Conservation (phyloP, 371 early-diverging fungal species). For the Synchytrium microbalum region DNA sequence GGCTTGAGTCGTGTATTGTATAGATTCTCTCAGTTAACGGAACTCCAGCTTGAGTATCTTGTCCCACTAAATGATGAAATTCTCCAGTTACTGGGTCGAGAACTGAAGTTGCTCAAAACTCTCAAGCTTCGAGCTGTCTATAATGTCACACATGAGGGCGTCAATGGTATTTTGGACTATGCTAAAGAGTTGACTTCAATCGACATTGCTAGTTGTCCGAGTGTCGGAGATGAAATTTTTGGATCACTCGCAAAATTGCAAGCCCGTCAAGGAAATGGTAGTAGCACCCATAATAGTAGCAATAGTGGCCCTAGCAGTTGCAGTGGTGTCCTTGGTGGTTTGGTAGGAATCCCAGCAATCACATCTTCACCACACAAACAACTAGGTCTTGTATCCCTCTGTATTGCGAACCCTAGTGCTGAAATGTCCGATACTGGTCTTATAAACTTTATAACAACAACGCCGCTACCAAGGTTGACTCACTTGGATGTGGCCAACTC, state of each 20-base stretch:
- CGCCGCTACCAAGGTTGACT: background rate
- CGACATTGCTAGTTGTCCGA: background rate
- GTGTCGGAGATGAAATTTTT: background rate
- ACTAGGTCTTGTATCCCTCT: background rate
- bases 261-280: background rate
- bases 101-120: background rate
- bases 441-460: background rate
- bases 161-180: slow-evolving; percentile 1
- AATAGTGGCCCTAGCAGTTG: background rate
- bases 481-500: background rate
- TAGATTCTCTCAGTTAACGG: slow-evolving; percentile 4
- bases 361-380: background rate
- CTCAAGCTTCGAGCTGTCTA: slow-evolving; percentile 3
- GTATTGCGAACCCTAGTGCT: background rate
- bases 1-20: background rate
- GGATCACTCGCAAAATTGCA: background rate
- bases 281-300: background rate
- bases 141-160: slow-evolving; percentile 4
- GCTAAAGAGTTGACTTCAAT: background rate
- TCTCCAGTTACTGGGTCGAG: slow-evolving; percentile 6
- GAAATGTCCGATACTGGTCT: background rate
- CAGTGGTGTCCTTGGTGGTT: too few species aligned
- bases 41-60: slow-evolving; percentile 9
- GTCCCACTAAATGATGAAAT: slow-evolving; percentile 6
- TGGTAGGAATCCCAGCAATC: too few species aligned